Evolutionary conservation across 2,329 filamentous ascomycete species (phyloP).

Genomic region (Colletotrichum chlorophyti): DNA sequence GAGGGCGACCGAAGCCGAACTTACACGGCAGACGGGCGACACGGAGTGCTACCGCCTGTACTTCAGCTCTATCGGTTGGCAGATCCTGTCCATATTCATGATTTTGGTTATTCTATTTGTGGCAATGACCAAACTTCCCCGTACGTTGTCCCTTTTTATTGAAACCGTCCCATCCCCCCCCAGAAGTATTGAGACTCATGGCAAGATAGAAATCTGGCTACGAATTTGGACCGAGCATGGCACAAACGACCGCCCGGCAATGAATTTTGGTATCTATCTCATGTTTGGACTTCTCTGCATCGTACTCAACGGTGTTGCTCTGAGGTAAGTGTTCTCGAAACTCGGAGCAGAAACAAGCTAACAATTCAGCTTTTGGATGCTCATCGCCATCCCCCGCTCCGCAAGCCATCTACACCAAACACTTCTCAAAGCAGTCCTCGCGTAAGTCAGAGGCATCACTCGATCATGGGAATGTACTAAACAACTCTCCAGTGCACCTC

Average conservation of each 20-base stretch:
- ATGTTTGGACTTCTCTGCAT: slow-evolving; percentile 33
- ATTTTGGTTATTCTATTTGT: slow-evolving; percentile 31
- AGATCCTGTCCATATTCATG: slow-evolving; percentile 31
- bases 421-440: slow-evolving; percentile 23
- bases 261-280: slow-evolving; percentile 34
- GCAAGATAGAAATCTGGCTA: slow-evolving; percentile 42
- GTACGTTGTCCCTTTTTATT: slow-evolving; percentile 27
- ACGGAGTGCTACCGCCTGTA: slow-evolving; percentile 38
- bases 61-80: slow-evolving; percentile 34
- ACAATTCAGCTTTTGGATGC: slow-evolving; percentile 35
- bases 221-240: slow-evolving; percentile 37
- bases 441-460: not conserved
- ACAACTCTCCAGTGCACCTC: not conserved
- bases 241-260: slow-evolving; percentile 27
- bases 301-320: slow-evolving; percentile 29
- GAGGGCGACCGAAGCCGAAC: slow-evolving; percentile 29
- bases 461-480: not conserved
- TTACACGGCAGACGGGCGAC: slow-evolving; percentile 38
- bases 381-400: slow-evolving; percentile 33
- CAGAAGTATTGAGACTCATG: too few relatives aligned
- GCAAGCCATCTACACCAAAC: slow-evolving; percentile 35
- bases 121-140: slow-evolving; percentile 33
- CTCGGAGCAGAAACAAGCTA: slow-evolving; percentile 29
- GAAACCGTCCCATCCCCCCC: not conserved
- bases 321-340: slow-evolving; percentile 28